Evolutionary conservation across 2,329 filamentous ascomycete genomes (phyloP).

Genomic region (Aspergillus fischeri): DNA sequence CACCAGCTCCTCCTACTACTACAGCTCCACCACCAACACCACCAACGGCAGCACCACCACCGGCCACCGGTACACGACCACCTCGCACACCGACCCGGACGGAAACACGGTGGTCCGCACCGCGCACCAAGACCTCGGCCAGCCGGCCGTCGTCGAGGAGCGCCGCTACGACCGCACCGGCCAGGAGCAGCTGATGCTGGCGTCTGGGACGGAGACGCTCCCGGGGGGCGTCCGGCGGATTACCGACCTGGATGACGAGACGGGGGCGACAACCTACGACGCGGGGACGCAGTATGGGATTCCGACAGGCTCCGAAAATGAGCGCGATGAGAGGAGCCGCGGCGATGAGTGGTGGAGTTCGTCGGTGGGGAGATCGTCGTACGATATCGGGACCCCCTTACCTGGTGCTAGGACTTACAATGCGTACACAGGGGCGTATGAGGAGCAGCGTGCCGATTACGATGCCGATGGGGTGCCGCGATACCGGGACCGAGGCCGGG

Average conservation of each 20-base stretch:
- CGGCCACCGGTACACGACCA: slow-evolving; percentile 31
- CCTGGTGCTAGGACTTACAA: slow-evolving; percentile 10
- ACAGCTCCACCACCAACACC: slow-evolving; percentile 27
- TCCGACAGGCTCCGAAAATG: neutral
- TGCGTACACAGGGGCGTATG: slow-evolving; percentile 13
- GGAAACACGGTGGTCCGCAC: slow-evolving; percentile 33
- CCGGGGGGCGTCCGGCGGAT: slow-evolving; percentile 25
- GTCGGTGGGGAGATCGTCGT: neutral
- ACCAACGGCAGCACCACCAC: slow-evolving; percentile 22
- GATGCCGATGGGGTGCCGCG: slow-evolving; percentile 8
- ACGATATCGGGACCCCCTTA: slow-evolving; percentile 9
- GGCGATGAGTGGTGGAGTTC: neutral
- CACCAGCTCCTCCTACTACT: slow-evolving; percentile 31
- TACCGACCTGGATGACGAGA: slow-evolving; percentile 24
- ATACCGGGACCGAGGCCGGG: slow-evolving; percentile 6
- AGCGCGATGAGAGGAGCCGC: neutral
- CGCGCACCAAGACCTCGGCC: slow-evolving; percentile 31
- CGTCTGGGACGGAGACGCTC: slow-evolving; percentile 9
- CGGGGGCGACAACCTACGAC: slow-evolving; percentile 8
- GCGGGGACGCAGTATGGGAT: slow-evolving; percentile 7
- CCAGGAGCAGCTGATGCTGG: slow-evolving; percentile 22
- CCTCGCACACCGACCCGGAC: slow-evolving; percentile 28
- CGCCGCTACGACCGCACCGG: slow-evolving; percentile 30
- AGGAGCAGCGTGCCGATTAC: slow-evolving; percentile 14
- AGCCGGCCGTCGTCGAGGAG: slow-evolving; percentile 31